These are phyloP conservation scores for Auriscalpium orientale DNA, from an alignment of 768 basidiomycete species.

Conservation along the genomic window DNA sequence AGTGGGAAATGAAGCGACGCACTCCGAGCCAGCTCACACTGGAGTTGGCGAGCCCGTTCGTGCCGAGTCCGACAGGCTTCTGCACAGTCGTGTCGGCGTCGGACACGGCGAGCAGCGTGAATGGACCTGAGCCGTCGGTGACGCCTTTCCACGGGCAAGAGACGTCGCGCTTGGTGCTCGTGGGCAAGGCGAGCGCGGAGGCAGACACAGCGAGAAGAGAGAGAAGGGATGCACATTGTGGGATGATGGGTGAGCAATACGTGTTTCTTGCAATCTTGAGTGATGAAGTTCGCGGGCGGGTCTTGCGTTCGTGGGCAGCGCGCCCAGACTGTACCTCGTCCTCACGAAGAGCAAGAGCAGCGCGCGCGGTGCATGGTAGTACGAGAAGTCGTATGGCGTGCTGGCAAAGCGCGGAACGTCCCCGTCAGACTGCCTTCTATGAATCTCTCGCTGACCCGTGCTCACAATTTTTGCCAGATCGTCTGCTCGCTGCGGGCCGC, in stretches of 20 bases:
- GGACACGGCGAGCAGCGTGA: background rate
- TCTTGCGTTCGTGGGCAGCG: too few species aligned
- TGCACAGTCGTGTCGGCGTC: background rate
- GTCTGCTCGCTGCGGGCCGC: too few species aligned
- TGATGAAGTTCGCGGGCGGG: too few species aligned
- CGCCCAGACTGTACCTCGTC: too few species aligned
- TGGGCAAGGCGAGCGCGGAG: background rate
- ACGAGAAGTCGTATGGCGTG: too few species aligned
- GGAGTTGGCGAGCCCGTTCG: background rate
- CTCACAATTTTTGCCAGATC: too few species aligned
- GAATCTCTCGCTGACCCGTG: too few species aligned
- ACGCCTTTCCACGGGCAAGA: background rate
- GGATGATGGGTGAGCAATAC: background rate
- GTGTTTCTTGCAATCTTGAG: too few species aligned
- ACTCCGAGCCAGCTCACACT: background rate
- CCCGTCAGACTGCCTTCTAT: too few species aligned
- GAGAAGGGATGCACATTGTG: background rate
- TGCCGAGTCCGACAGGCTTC: background rate
- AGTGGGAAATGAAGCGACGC: background rate
- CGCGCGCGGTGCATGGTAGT: too few species aligned
- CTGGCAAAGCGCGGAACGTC: too few species aligned
- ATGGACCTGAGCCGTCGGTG: background rate
- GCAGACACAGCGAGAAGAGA: background rate
- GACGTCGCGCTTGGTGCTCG: background rate
- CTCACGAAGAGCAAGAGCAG: too few species aligned